A percentile compares a stretch with the other conserved stretches of the same genome.
Conservation (phyloP, 805 yeast species). For the Teunomyces funiuensis region DNA sequence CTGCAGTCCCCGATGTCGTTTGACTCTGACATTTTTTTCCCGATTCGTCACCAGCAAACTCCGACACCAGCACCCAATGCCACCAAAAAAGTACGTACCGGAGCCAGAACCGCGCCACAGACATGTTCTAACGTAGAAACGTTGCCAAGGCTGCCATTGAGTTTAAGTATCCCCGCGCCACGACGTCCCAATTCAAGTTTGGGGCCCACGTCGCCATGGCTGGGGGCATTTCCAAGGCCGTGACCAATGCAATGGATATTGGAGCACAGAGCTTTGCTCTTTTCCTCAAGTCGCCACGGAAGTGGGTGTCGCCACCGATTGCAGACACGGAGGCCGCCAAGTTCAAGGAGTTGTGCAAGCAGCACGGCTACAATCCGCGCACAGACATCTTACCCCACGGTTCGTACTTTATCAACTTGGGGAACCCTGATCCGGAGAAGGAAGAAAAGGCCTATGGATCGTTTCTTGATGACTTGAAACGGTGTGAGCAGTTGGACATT, state of each 20-base stretch:
- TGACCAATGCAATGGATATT: slow-evolving; percentile 53
- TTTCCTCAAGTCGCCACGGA: slow-evolving; percentile 84
- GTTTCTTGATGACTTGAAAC: slow-evolving; percentile 77
- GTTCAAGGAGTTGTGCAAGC: slow-evolving; percentile 63
- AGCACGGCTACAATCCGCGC: slow-evolving; percentile 65
- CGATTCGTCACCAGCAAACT: too few species aligned
- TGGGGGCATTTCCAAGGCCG: slow-evolving; percentile 78
- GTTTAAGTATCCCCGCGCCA: slow-evolving; percentile 37
- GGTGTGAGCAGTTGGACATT: slow-evolving; percentile 84
- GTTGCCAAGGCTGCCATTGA: slow-evolving; percentile 11
- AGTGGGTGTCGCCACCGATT: slow-evolving; percentile 85
- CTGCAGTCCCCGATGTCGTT: too few species aligned
- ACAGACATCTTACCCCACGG: slow-evolving; percentile 93
- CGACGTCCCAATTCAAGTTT: slow-evolving; percentile 53
- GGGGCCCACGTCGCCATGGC: slow-evolving; percentile 89
- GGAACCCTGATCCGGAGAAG: slow-evolving; percentile 83
- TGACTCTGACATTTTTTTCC: too few species aligned
- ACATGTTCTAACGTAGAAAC: slow-evolving; percentile 4
- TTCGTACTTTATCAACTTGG: slow-evolving; percentile 87
- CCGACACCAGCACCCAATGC: slow-evolving; percentile 4
- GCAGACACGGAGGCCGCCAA: slow-evolving; percentile 63
- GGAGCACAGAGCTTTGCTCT: slow-evolving; percentile 85
- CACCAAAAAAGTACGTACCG: slow-evolving; percentile 13
- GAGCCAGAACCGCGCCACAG: background rate
- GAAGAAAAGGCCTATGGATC: slow-evolving; percentile 72